phyloP scores from a whole-genome alignment of 2,329 filamentous ascomycete genomes.

The Plenodomus tracheiphilus region DNA sequence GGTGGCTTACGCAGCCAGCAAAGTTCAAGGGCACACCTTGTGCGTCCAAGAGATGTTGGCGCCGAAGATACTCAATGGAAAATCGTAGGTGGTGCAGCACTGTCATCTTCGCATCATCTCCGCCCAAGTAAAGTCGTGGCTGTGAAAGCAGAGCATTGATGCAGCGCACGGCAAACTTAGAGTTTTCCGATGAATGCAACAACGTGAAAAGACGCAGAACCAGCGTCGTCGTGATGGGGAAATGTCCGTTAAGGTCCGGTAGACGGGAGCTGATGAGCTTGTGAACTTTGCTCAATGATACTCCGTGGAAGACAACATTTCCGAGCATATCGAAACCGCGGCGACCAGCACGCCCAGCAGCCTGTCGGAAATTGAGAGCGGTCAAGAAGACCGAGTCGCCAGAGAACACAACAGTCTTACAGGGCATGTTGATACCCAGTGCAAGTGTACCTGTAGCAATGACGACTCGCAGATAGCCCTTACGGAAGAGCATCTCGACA shows the following conservation, averaged over 20 bases:
- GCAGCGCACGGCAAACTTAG: conserved; percentile 63
- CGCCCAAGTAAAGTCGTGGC: conserved; percentile 70
- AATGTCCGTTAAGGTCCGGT: conserved; percentile 75
- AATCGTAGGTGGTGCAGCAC: conserved; percentile 78
- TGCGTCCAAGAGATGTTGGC: conserved; percentile 66
- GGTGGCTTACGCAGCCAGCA: conserved; percentile 68
- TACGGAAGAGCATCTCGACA: conserved; percentile 75
- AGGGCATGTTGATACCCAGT: conserved; percentile 73
- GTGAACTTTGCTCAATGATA: conserved; percentile 63
- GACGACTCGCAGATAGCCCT: conserved; percentile 70
- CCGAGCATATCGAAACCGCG: conserved; percentile 80
- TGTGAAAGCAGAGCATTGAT: conserved; percentile 71
- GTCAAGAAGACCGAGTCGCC: conserved; percentile 75
- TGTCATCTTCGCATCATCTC: conserved; percentile 67
- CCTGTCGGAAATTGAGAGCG: conserved; percentile 75
- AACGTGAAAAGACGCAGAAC: conserved; percentile 70
- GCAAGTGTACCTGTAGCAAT: conserved; percentile 77
- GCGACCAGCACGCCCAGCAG: conserved; percentile 75
- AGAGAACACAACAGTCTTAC: conserved; percentile 77
- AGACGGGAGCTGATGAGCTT: conserved; percentile 73
- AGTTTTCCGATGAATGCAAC: conserved; percentile 66
- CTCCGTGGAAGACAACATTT: conserved; percentile 76
- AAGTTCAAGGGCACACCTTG: conserved; percentile 71
- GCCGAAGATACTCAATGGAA: conserved; percentile 76
- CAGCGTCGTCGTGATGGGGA: conserved; percentile 74